Evolutionary conservation across 306 rosid genomes (phyloP).

Genomic region (Cicer bijugum): DNA sequence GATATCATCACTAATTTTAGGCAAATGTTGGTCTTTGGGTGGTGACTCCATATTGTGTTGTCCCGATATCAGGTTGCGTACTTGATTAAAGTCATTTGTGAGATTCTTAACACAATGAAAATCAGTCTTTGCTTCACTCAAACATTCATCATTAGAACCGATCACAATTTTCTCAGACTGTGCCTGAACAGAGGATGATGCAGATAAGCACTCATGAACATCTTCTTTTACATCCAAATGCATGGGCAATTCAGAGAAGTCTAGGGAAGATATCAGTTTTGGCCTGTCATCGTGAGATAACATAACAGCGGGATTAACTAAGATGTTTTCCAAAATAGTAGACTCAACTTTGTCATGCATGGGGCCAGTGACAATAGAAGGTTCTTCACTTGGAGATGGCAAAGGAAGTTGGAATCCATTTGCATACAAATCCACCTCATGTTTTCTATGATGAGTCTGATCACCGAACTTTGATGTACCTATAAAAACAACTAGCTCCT

Average conservation of each 20-base stretch:
- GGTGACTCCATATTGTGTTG: slow-evolving; percentile 20
- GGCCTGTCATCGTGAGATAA: slow-evolving; percentile 39
- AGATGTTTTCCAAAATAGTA: slow-evolving; percentile 22
- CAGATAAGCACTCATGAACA: slow-evolving; percentile 38
- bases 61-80: slow-evolving; percentile 8
- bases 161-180: slow-evolving; percentile 34
- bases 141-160: slow-evolving; percentile 23
- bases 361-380: slow-evolving; percentile 21
- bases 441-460: slow-evolving; percentile 12
- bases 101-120: slow-evolving; percentile 37
- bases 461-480: slow-evolving; percentile 46
- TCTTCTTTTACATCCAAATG: slow-evolving; percentile 32
- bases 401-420: slow-evolving; percentile 37
- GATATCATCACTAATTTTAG: background rate
- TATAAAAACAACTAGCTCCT: slow-evolving; percentile 40
- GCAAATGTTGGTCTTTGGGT: slow-evolving; percentile 39
- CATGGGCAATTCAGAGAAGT: slow-evolving; percentile 34
- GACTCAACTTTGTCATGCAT: slow-evolving; percentile 42
- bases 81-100: slow-evolving; percentile 27
- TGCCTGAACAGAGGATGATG: slow-evolving; percentile 37
- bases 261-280: slow-evolving; percentile 38
- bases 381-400: slow-evolving; percentile 40
- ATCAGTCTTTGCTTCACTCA: slow-evolving; percentile 18
- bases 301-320: slow-evolving; percentile 44
- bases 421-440: slow-evolving; percentile 8